phyloP scores from a whole-genome alignment of 345 rosid genomes.

The Camelina neglecta region DNA sequence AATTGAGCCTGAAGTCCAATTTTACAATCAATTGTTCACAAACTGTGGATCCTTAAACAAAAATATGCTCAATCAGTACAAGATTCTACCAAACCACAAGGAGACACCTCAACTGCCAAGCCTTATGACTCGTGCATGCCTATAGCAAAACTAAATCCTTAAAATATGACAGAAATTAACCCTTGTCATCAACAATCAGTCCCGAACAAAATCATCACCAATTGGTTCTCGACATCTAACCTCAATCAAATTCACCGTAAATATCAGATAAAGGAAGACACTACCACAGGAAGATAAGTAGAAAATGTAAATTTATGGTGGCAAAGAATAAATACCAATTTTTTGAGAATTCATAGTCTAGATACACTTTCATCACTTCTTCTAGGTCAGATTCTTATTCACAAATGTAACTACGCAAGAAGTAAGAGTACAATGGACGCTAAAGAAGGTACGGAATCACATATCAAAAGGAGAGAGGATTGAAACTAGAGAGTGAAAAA shows the following conservation, averaged over 20 bases:
- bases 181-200: background rate
- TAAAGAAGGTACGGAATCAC: background rate
- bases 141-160: background rate
- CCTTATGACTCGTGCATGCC: background rate
- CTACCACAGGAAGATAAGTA: background rate
- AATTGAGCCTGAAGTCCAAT: constrained; percentile 2
- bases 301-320: background rate
- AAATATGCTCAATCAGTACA: background rate
- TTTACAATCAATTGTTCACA: constrained; percentile 43
- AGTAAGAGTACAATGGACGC: constrained; percentile 1
- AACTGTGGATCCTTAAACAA: constrained; percentile 12
- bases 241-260: background rate
- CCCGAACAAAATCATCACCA: constrained; percentile 2
- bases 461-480: background rate
- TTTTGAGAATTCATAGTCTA: constrained; percentile 6
- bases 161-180: background rate
- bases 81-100: background rate
- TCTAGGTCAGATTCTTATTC: background rate
- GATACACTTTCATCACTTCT: constrained; percentile 6
- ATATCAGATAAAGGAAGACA: background rate
- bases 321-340: background rate
- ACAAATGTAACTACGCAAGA: background rate
- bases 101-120: background rate
- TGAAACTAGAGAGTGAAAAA: background rate
- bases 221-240: constrained; percentile 2